These are phyloP conservation scores for Syncephalis fuscata DNA, from an alignment of 371 early-diverging fungal species.

Conservation along the genomic window DNA sequence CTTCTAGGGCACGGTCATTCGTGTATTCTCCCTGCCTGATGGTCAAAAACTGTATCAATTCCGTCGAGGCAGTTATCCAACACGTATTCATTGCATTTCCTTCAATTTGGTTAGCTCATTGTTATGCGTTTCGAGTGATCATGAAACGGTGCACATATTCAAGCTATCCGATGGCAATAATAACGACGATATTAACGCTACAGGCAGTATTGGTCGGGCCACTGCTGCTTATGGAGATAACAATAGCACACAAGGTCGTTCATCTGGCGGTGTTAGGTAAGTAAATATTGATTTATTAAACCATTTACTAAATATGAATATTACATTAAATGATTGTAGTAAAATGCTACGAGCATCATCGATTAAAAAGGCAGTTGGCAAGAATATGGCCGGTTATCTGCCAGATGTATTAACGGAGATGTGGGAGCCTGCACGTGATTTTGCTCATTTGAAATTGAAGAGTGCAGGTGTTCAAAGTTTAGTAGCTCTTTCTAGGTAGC, in stretches of 20 bases:
- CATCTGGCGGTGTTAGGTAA: not conserved
- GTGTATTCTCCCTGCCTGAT: constrained; percentile 80
- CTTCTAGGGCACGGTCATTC: constrained; percentile 81
- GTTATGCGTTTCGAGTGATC: constrained; percentile 77
- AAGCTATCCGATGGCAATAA: constrained; percentile 25
- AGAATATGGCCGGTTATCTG: constrained; percentile 55
- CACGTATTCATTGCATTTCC: constrained; percentile 77
- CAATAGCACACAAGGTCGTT: not conserved
- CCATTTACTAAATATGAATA: not conserved
- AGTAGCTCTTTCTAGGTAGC: constrained; percentile 57
- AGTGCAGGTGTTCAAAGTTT: constrained; percentile 62
- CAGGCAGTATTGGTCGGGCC: not conserved
- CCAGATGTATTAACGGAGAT: constrained; percentile 81
- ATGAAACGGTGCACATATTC: constrained; percentile 97
- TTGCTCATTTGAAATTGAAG: constrained; percentile 80
- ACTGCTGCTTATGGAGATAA: not conserved
- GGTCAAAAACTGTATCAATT: constrained; percentile 87
- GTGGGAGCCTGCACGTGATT: constrained; percentile 90
- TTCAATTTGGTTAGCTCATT: constrained; percentile 70
- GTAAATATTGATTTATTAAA: not conserved
- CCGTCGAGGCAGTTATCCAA: constrained; percentile 82
- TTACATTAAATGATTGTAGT: constrained; percentile 9
- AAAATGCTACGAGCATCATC: constrained; percentile 38
- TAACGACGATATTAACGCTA: not conserved
- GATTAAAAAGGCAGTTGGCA: constrained; percentile 18